Percentiles rank a stretch among this genome's conserved stretches.
Evolutionary conservation across 148 eudicot genomes (phyloP).

Genomic region (Linanthus parryae): DNA sequence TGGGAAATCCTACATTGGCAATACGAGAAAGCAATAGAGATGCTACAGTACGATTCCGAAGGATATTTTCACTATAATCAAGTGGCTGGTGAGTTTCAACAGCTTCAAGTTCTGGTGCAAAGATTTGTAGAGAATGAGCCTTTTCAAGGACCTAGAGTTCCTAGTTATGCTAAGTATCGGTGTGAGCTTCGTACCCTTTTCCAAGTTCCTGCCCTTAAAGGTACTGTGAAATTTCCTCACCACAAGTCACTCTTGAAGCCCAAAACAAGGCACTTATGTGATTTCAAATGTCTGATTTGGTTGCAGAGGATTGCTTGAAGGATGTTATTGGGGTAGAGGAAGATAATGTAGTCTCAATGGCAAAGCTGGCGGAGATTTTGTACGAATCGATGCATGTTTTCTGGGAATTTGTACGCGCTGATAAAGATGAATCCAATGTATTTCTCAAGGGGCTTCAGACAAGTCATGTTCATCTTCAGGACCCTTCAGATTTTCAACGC

Average conservation of each 20-base stretch:
- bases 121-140: constrained; percentile 79
- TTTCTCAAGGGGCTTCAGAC: constrained; percentile 32
- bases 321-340: constrained; percentile 27
- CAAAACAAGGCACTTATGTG: no score
- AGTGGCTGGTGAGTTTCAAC: constrained; percentile 68
- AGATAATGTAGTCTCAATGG: constrained; percentile 35
- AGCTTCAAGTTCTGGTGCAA: constrained; percentile 73
- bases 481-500: constrained; percentile 45
- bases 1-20: constrained; percentile 94
- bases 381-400: constrained; percentile 56
- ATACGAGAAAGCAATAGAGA: constrained; percentile 43
- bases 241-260: no score
- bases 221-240: no score
- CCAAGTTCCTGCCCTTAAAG: constrained; percentile 75
- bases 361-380: constrained; percentile 42
- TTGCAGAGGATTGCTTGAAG: constrained; percentile 58
- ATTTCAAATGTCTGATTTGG: neutral
- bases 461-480: constrained; percentile 28
- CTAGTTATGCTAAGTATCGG: constrained; percentile 53
- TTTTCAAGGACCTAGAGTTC: constrained; percentile 69
- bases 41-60: constrained; percentile 37
- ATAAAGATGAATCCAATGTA: constrained; percentile 36
- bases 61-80: constrained; percentile 44
- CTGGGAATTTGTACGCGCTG: constrained; percentile 65
- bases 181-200: constrained; percentile 40